Evolutionary conservation across 2,329 filamentous ascomycete genomes (phyloP), one percentile per base, ranked within the genome.

Genomic region (Venturia nashicola): DNA sequence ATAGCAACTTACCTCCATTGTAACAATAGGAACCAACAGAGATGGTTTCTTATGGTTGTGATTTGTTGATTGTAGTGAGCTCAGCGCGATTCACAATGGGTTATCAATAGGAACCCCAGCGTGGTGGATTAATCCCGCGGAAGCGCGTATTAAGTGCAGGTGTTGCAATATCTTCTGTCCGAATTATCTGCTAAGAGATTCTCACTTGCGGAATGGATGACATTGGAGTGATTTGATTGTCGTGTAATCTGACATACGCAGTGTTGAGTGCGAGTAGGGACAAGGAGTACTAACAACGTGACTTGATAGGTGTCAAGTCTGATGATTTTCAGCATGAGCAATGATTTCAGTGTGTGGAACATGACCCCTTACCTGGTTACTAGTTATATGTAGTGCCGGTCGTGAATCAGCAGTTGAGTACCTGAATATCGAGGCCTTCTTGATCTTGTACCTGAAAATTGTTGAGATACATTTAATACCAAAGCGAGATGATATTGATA

Each of bases 1-100:
- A 57, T 57, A 57, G 51, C 20, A 57, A 57, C 51, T 34, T 36
- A 57, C 51, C 51, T 57, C 51, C 51, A 57, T 57, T 57, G 51
- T 57, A 32, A 39, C 14, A 57, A 57, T 55, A 55, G 51, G 27
- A 36, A 8, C 5, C 11, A n/a, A 5, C 36, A 23, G 27, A 18
- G 27, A 18, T 36, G 16, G 27, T n/a, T 32, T 57, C 32, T 18
- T 57, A 57, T 57, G 39, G 32, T 57, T 11, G 46, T 14, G 20
- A 4, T 32, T 36, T 57, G 5, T 11, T 36, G 27, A 57, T 57
- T 36, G 27, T 57, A 11, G 27, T 18, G 32, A 57, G 23, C 23
- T 16, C 5, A 32, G 48, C 23, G 48, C 48, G 4, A 55, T 34
- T 6, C 48, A 55, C 48, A 32, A 36, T 55, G 14, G 16, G 32